phyloP scores from a whole-genome alignment of 495 filamentous ascomycete genomes.

The Aspergillus mulundensis region DNA sequence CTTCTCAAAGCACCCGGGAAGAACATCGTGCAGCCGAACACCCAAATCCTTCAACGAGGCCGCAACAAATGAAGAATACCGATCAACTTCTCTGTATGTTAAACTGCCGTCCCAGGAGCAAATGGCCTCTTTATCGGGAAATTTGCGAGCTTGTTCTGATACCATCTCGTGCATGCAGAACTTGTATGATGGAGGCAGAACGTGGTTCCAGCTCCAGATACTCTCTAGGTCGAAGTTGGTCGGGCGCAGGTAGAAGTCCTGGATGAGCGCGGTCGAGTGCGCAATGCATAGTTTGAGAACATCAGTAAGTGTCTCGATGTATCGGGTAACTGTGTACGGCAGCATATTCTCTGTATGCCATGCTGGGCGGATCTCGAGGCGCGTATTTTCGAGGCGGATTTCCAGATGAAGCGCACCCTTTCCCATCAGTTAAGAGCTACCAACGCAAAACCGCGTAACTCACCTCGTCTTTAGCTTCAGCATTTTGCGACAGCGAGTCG shows the following conservation, averaged over 20 bases:
- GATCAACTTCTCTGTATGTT: constrained; percentile 42
- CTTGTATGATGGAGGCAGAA: constrained; percentile 26
- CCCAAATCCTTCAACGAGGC: constrained; percentile 23
- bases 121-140: constrained; percentile 36
- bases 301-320: constrained; percentile 29
- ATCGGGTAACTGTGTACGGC: constrained; percentile 30
- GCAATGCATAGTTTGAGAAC: constrained; percentile 27
- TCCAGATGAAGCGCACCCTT: constrained; percentile 27
- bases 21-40: constrained; percentile 28
- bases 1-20: constrained; percentile 47
- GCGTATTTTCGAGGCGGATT: constrained; percentile 18
- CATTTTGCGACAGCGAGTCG: constrained; percentile 17
- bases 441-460: constrained; percentile 1
- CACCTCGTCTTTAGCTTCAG: constrained; percentile 25
- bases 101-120: constrained; percentile 46
- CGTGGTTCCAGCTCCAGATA: constrained; percentile 34
- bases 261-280: constrained; percentile 18
- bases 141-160: constrained; percentile 25
- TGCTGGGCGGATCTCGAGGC: constrained; percentile 25
- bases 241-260: constrained; percentile 22
- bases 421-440: neutral
- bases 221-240: constrained; percentile 26
- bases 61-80: constrained; percentile 31
- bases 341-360: constrained; percentile 29
- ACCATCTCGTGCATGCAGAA: constrained; percentile 48